A percentile compares a stretch with the other conserved stretches of the same genome.
Conservation (phyloP, 1,284 basidiomycete species). For the Wallemia ichthyophaga region DNA sequence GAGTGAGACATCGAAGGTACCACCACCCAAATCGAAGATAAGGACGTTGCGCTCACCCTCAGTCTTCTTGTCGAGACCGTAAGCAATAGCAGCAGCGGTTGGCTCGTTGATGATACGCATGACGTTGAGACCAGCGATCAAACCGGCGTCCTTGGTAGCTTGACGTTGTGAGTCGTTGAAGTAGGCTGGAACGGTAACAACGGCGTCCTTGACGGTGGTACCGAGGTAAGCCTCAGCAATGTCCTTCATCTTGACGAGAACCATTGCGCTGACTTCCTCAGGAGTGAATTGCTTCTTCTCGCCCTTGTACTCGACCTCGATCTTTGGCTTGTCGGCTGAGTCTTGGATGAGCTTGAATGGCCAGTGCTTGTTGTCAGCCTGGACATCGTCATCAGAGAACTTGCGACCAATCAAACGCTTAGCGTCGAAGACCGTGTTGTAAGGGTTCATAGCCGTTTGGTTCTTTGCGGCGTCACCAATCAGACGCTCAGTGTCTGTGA, state of each 20-base stretch:
- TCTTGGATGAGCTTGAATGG: slow-evolving; percentile 47
- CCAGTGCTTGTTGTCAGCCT: slow-evolving; percentile 82
- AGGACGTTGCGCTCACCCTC: slow-evolving; percentile 66
- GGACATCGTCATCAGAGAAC: slow-evolving; percentile 59
- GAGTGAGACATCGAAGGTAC: slow-evolving; percentile 96
- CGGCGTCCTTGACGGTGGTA: slow-evolving; percentile 45
- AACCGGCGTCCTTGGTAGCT: slow-evolving; percentile 78
- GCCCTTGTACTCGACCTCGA: slow-evolving; percentile 64
- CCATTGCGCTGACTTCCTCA: slow-evolving; percentile 93
- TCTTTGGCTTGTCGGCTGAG: slow-evolving; percentile 60
- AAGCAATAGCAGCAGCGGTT: slow-evolving; percentile 77
- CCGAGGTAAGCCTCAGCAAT: slow-evolving; percentile 92
- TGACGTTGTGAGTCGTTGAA: slow-evolving; percentile 95
- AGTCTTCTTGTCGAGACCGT: slow-evolving; percentile 66
- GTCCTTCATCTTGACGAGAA: slow-evolving; percentile 94
- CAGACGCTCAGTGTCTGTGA: slow-evolving; percentile 74
- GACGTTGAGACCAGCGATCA: slow-evolving; percentile 65
- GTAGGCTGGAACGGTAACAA: slow-evolving; percentile 83
- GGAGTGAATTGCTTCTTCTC: slow-evolving; percentile 80
- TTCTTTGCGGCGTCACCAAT: slow-evolving; percentile 91
- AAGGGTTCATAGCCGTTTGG: slow-evolving; percentile 51
- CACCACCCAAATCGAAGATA: slow-evolving; percentile 95
- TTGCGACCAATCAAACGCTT: slow-evolving; percentile 72
- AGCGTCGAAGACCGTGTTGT: slow-evolving; percentile 46
- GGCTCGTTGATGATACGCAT: slow-evolving; percentile 94